These are phyloP conservation scores for Penium margaritaceum DNA, from an alignment of 139 green algal species.

Conservation along the genomic window DNA sequence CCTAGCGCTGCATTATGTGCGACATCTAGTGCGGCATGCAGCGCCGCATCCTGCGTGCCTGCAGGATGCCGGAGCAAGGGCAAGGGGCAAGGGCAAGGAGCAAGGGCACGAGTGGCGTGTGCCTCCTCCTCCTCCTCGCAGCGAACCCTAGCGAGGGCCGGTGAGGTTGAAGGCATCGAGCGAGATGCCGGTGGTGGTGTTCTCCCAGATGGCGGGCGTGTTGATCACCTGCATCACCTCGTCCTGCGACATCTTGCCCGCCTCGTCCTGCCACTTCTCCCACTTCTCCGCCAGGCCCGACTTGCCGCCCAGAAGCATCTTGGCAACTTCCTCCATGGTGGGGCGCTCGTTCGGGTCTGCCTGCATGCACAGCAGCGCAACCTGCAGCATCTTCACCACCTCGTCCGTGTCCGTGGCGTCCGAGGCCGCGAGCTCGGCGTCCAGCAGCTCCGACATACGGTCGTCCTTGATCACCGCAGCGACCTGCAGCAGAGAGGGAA, in stretches of 20 bases:
- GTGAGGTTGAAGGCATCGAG: constrained; percentile 3
- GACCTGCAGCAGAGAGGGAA: no score
- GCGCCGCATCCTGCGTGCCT: no score
- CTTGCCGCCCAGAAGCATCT: neutral
- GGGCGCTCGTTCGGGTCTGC: neutral
- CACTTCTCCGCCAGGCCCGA: neutral
- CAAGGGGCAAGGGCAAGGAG: no score
- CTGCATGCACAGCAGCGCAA: constrained; percentile 13
- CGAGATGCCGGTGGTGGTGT: constrained; percentile 7
- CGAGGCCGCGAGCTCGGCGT: no score
- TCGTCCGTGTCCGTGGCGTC: constrained; percentile 1
- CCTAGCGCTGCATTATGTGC: no score
- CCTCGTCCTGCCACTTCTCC: constrained; percentile 12
- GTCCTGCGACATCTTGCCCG: neutral
- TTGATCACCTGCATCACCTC: neutral
- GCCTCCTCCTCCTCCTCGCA: no score
- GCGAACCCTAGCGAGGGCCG: neutral
- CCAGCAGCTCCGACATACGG: no score
- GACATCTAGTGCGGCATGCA: no score
- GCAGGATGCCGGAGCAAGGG: no score
- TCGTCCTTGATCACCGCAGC: no score
- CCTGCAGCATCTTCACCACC: constrained; percentile 13
- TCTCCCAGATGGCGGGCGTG: constrained; percentile 3
- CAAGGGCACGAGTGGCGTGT: no score
- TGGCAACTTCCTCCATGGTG: constrained; percentile 1